Conservation (phyloP, 192 early-diverging fungal species). For the Coemansia sp. region DNA sequence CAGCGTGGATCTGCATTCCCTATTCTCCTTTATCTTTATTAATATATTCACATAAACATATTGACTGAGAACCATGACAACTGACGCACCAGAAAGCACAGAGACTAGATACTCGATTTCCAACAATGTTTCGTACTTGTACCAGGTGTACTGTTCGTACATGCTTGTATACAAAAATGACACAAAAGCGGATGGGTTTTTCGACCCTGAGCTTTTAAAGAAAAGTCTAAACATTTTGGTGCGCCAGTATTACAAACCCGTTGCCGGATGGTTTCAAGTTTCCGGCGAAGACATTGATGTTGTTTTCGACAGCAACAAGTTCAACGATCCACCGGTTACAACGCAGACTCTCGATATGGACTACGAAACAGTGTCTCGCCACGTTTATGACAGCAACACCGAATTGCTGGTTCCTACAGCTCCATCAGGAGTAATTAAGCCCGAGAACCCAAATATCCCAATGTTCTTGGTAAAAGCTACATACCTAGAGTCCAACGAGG, state of each 20-base stretch:
- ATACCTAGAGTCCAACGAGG: constrained; percentile 22
- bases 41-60: background rate
- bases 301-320: constrained; percentile 21
- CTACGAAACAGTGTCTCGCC: constrained; percentile 4
- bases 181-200: constrained; percentile 12
- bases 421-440: constrained; percentile 11
- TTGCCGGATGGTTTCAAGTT: constrained; percentile 42
- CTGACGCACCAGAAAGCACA: background rate
- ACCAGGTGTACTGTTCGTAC: constrained; percentile 53
- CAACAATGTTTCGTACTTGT: constrained; percentile 46
- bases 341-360: constrained; percentile 32
- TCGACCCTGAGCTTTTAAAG: constrained; percentile 18
- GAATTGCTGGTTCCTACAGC: constrained; percentile 28
- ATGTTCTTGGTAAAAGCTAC: constrained; percentile 46
- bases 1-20: background rate
- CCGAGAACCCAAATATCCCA: constrained; percentile 22
- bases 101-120: constrained; percentile 34
- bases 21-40: background rate
- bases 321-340: constrained; percentile 40
- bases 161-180: constrained; percentile 37
- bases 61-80: background rate
- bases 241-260: constrained; percentile 40
- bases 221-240: constrained; percentile 18
- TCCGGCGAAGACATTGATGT: constrained; percentile 26
- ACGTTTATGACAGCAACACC: constrained; percentile 31